These are phyloP conservation scores for Kwoniella bestiolae DNA, from an alignment of 768 basidiomycete species.

Conservation along the genomic window DNA sequence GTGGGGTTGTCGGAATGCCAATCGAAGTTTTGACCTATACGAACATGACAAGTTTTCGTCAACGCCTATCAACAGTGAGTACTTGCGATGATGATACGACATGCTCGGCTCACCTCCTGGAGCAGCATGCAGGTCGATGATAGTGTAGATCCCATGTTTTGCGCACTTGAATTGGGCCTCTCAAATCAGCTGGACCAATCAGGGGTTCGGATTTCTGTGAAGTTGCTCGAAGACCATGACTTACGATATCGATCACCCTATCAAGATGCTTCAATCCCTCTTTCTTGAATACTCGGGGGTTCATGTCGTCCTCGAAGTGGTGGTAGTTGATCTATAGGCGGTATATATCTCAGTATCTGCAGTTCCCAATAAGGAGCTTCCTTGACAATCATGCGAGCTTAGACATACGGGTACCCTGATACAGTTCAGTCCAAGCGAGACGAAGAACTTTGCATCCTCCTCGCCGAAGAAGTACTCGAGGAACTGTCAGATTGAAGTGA, in stretches of 20 bases:
- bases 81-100: neutral
- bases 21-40: constrained; percentile 61
- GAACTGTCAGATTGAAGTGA: constrained; percentile 61
- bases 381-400: no score
- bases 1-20: constrained; percentile 71
- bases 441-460: constrained; percentile 75
- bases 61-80: neutral
- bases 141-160: constrained; percentile 72
- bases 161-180: no score
- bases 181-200: no score
- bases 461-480: constrained; percentile 83
- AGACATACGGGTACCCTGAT: constrained; percentile 64
- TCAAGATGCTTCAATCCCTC: constrained; percentile 82
- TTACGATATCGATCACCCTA: constrained; percentile 68
- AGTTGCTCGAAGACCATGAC: constrained; percentile 13
- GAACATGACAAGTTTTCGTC: no score
- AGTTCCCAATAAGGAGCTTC: no score
- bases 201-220: no score
- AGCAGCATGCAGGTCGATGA: constrained; percentile 75
- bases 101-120: constrained; percentile 52
- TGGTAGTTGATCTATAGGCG: constrained; percentile 54
- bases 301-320: constrained; percentile 67
- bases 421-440: constrained; percentile 76
- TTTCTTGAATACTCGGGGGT: constrained; percentile 75
- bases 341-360: constrained; percentile 31